phyloP scores from a whole-genome alignment of 306 rosid species.

The Abrus precatorius region DNA sequence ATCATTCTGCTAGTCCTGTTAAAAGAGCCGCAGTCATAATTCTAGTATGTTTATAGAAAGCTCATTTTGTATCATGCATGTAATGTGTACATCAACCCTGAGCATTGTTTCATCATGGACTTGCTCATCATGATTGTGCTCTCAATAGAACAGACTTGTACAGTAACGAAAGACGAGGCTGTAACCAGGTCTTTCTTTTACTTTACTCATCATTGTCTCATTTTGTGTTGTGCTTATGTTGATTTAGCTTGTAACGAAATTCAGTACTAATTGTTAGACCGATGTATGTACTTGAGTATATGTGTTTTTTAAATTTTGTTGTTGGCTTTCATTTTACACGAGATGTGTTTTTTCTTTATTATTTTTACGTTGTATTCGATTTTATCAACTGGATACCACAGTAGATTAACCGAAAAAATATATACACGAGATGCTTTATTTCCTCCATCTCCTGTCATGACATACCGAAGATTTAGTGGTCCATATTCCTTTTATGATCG shows the following conservation, averaged over 20 bases:
- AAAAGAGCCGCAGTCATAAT: conserved; percentile 41
- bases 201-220: conserved; percentile 33
- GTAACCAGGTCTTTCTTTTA: conserved; percentile 35
- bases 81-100: conserved; percentile 35
- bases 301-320: background rate
- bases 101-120: conserved; percentile 30
- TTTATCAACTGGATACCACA: no score
- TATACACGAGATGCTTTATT: no score
- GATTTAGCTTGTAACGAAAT: conserved; percentile 40
- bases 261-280: conserved; percentile 12
- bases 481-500: no score
- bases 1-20: conserved; percentile 39
- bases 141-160: conserved; percentile 48
- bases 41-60: conserved; percentile 49
- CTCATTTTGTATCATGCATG: conserved; percentile 45
- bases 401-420: no score
- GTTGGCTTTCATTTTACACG: background rate
- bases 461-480: no score
- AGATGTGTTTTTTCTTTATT: background rate
- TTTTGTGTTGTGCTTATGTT: conserved; percentile 42
- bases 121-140: conserved; percentile 34
- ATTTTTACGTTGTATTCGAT: no score
- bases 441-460: no score
- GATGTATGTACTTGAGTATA: background rate
- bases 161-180: conserved; percentile 45